Conservation (phyloP, 495 filamentous ascomycete genomes). For the Aspergillus wentii region DNA sequence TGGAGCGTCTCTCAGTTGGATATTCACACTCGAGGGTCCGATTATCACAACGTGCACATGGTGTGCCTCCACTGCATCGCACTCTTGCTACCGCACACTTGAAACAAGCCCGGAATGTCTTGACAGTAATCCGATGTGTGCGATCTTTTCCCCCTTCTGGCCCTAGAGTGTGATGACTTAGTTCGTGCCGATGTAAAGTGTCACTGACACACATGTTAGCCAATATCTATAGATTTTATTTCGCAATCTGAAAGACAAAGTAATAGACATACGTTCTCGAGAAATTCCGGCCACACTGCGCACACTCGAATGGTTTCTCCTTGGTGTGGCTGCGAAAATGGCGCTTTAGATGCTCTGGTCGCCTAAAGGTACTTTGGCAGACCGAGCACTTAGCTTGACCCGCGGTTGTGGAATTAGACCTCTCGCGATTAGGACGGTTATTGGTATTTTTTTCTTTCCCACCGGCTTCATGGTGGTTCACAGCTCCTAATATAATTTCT, state of each 20-base stretch:
- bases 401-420: conserved; percentile 6
- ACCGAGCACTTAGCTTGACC: conserved; percentile 40
- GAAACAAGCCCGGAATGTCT: conserved; percentile 49
- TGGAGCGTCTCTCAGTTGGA: conserved; percentile 40
- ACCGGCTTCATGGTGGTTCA: conserved; percentile 13
- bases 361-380: conserved; percentile 55
- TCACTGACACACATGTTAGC: conserved; percentile 29
- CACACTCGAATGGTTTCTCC: conserved; percentile 65
- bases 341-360: conserved; percentile 67
- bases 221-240: too few relatives aligned
- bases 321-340: conserved; percentile 68
- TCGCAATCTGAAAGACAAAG: background rate
- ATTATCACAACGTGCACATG: conserved; percentile 49
- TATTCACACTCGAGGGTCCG: conserved; percentile 50
- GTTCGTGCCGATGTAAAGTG: conserved; percentile 52
- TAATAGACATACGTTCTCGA: conserved; percentile 45
- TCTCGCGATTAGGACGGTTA: conserved; percentile 17
- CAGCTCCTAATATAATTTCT: conserved; percentile 7
- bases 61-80: conserved; percentile 49
- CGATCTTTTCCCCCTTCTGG: conserved; percentile 33
- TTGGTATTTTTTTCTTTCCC: conserved; percentile 6
- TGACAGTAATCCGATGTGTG: conserved; percentile 38
- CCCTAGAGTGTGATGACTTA: conserved; percentile 43
- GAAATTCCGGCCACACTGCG: conserved; percentile 63
- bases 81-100: conserved; percentile 52